Base-by-base conservation (phyloP, 371 early-diverging fungal genomes). In the Mortierella sp. region DNA sequence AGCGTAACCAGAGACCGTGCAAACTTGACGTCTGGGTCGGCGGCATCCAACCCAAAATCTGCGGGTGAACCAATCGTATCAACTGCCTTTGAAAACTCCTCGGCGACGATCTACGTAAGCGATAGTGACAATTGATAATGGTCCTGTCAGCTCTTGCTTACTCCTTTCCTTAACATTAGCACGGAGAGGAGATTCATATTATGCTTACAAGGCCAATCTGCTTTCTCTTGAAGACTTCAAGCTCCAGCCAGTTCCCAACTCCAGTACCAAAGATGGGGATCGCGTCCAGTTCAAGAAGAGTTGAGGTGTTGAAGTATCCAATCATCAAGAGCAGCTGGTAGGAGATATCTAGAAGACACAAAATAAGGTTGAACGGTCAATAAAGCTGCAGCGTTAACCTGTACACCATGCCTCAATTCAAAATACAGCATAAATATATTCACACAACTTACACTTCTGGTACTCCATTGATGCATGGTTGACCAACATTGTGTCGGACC, bases 401-500 rank as follows among this genome's bases (percentile, higher is more conserved):
- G 14, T 34, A 38, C 42, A 38, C 42, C 42, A 38, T 63, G 5
- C 13, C 24, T 10, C 38, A 2, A 68, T 9, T 31, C 34, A 65
- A 24, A 50, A 50, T 50, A 16, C 3, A 19, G 5, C 42, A 24
- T 0, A 10, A 42, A 1, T 38, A 24, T 3, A 21, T 34, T 21
- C 21, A 21, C 1, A 34, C 24, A 34, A 68, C 84, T 74, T 82
- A 85, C 86, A 85, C 73, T 50, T 72, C 42, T 85, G 86, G 47
- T 85, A 85, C 2, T 77, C 86, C 8, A 58, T 52, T 7, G 82
- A 81, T 0, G 86, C 76, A 68, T 81, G 79, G 58, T 76, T 81
- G 31, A 85, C 75, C 54, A 85, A 72, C 72, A 77, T 74, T 10
- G 86, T 14, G 34, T 85, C 86, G 73, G 82, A 82, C 86, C 86